A percentile compares a stretch with the other conserved stretches of the same genome.
These are phyloP conservation scores for Chaetoceros tenuissimus DNA, from an alignment of 108 stramenopile species.

Conservation along the genomic window DNA sequence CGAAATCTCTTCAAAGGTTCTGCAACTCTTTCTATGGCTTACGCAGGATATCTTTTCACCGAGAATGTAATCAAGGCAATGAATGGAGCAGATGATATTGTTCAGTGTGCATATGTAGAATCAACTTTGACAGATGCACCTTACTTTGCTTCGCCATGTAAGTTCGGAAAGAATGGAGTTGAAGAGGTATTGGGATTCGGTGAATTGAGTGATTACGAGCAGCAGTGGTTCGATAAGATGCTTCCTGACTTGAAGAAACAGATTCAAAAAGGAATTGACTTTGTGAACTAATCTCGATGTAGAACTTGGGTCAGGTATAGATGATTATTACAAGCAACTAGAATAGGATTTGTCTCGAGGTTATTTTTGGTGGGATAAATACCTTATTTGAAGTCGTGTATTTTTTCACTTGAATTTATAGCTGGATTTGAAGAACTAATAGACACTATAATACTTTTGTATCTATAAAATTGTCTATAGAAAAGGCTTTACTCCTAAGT, in stretches of 20 bases:
- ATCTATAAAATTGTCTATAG: too few relatives aligned
- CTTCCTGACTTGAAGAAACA: constrained; percentile 91
- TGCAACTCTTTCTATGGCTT: constrained; percentile 98
- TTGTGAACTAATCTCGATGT: constrained; percentile 84
- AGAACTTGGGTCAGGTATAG: too few relatives aligned
- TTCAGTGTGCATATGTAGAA: constrained; percentile 95
- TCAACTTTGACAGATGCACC: constrained; percentile 83
- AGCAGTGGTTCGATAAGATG: constrained; percentile 94
- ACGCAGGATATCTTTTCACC: constrained; percentile 93
- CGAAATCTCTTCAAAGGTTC: too few relatives aligned
- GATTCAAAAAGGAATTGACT: constrained; percentile 95
- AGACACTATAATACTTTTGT: too few relatives aligned
- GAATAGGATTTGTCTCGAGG: too few relatives aligned
- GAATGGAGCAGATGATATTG: constrained; percentile 77
- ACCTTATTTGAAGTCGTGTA: too few relatives aligned
- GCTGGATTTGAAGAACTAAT: too few relatives aligned
- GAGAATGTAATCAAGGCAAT: constrained; percentile 89
- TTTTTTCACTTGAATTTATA: too few relatives aligned
- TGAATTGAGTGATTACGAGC: constrained; percentile 83
- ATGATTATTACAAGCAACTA: too few relatives aligned
- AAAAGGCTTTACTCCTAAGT: too few relatives aligned
- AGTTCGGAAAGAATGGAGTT: constrained; percentile 93
- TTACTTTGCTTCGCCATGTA: constrained; percentile 94
- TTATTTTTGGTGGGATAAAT: too few relatives aligned
- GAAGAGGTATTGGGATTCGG: constrained; percentile 85